Conservation (phyloP, 176 grass and related monocot genomes). For the Oryza punctata region DNA sequence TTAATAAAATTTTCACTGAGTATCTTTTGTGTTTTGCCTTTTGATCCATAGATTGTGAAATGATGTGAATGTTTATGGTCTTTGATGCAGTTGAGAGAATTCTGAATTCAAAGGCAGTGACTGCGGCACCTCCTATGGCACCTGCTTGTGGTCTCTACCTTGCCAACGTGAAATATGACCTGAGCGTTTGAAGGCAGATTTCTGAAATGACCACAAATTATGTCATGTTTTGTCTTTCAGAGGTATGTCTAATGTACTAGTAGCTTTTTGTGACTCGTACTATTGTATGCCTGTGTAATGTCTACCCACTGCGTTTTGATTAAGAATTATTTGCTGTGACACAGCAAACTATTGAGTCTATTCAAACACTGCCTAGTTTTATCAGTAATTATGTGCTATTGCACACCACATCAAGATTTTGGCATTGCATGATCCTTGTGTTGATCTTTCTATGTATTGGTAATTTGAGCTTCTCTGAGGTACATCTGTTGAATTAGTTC, state of each 20-base stretch:
- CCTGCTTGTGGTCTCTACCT: slow-evolving; percentile 91
- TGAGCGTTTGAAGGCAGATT: slow-evolving; percentile 39
- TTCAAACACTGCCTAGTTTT: neutral
- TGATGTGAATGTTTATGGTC: slow-evolving; percentile 27
- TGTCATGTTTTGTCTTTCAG: slow-evolving; percentile 26
- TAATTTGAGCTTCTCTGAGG: slow-evolving; percentile 16
- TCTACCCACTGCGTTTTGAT: neutral
- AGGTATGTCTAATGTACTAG: slow-evolving; percentile 37
- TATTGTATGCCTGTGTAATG: slow-evolving; percentile 2
- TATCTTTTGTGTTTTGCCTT: slow-evolving; percentile 32
- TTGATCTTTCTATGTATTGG: neutral
- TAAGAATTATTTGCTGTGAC: slow-evolving; percentile 1
- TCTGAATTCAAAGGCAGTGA: slow-evolving; percentile 70
- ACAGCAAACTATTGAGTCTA: neutral
- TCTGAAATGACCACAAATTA: slow-evolving; percentile 25
- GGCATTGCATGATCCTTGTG: slow-evolving; percentile 1
- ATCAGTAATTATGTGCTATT: neutral
- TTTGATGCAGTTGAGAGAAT: slow-evolving; percentile 79
- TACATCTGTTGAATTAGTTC: slow-evolving; percentile 18
- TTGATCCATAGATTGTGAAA: slow-evolving; percentile 20
- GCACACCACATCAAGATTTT: slow-evolving; percentile 4
- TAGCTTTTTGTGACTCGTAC: slow-evolving; percentile 32
- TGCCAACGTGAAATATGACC: slow-evolving; percentile 86
- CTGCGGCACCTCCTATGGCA: slow-evolving; percentile 86
- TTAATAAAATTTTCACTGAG: slow-evolving; percentile 11